Percentiles rank a stretch among this genome's conserved stretches.
These are phyloP conservation scores for Syzygium grande DNA, from an alignment of 345 rosid genomes.

Conservation along the genomic window DNA sequence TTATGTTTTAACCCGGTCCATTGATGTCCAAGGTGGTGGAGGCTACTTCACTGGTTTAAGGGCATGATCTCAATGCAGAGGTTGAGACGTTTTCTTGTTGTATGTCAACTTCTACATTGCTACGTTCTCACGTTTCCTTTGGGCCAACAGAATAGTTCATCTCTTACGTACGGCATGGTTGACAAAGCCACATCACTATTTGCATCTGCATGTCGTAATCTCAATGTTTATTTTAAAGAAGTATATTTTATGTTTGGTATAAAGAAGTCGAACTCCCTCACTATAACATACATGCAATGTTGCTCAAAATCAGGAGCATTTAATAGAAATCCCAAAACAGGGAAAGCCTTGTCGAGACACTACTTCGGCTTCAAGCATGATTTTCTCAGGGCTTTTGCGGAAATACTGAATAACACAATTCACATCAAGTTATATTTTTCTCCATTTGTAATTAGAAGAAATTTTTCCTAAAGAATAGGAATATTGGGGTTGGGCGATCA, in stretches of 20 bases:
- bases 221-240: neutral
- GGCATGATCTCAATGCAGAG: too few species aligned
- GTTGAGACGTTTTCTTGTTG: too few species aligned
- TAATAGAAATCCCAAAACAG: neutral
- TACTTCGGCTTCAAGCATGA: conserved; percentile 23
- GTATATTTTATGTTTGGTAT: neutral
- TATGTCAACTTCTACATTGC: too few species aligned
- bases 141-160: too few species aligned
- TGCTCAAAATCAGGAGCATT: neutral
- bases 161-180: neutral
- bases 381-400: conserved; percentile 16
- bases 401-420: neutral
- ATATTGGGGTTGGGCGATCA: neutral
- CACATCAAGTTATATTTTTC: neutral
- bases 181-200: neutral
- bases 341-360: conserved; percentile 3
- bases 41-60: too few species aligned
- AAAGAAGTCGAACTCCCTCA: neutral
- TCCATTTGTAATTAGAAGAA: neutral
- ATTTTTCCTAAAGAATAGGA: neutral
- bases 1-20: neutral
- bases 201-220: neutral
- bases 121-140: too few species aligned
- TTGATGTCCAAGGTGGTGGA: neutral
- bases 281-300: neutral